Evolutionary conservation across 2,329 filamentous ascomycete species (phyloP), one percentile per base, ranked within the genome.

Genomic region (Colletotrichum neosansevieriae): DNA sequence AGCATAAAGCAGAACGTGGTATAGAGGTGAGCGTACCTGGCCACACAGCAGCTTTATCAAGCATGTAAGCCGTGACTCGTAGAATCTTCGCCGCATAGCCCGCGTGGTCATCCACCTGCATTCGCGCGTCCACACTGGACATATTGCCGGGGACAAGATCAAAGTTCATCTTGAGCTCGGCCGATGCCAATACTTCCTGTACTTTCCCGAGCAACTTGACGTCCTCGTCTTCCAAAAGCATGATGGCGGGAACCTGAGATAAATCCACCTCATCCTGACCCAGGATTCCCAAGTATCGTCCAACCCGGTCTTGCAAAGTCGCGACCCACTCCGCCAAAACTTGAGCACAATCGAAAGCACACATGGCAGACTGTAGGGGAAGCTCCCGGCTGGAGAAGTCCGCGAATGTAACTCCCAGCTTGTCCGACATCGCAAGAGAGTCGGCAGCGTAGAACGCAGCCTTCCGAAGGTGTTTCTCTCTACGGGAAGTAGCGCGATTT

Each of bases 401-500:
- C 7, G 92, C 91, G 79, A 95, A 96, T 0, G 93, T 94, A 32
- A 95, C 89, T 1, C 94, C 94, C 12, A 96, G 86, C 76, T 92
- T 94, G 77, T 97, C 92, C 2, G 94, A 92, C 89, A 96, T 96
- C 32, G 90, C 89, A 9, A 99, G 87, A 0, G 94, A 97, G 77
- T 98, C 94, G 1, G 94, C 94, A 1, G 96, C 96, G 75, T 97
- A 97, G 76, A 94, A 97, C 0, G 95, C 96, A n/a, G 96, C 96
- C 77, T 95, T 97, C 49, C 95, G 91, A 19, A 98, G 85, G 75
- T 97, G 93, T 72, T 91, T 92, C 80, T 99, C 95, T 3, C 94
- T 91, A 66, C 92, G 91, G 0, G 92, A 90, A 11, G 86, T 89
- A 11, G 85, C 80, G 50, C 81, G 80, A 45, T 74, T 81, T 3